A percentile compares a stretch with the other conserved stretches of the same genome.
These are phyloP conservation scores for Trichoderma sp. DNA, from an alignment of 2,329 filamentous ascomycete genomes.

Conservation along the genomic window DNA sequence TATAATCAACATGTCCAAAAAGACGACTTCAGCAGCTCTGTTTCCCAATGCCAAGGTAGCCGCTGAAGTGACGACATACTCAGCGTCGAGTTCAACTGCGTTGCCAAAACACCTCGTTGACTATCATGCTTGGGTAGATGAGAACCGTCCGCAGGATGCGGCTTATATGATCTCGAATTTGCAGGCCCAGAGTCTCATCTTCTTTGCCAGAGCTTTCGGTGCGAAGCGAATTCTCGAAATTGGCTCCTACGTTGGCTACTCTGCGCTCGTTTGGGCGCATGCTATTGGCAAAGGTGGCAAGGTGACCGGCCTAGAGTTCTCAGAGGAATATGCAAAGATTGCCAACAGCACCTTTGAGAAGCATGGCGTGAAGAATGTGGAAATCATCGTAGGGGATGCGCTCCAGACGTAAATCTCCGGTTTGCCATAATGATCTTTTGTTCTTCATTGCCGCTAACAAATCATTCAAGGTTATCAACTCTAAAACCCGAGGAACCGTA, in stretches of 20 bases:
- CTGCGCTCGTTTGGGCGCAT: slow-evolving; percentile 47
- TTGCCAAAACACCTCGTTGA: slow-evolving; percentile 43
- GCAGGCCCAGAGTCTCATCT: slow-evolving; percentile 40
- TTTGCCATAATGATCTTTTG: background rate
- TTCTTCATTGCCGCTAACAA: background rate
- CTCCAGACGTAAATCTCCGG: slow-evolving; percentile 45
- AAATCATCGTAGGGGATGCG: slow-evolving; percentile 50
- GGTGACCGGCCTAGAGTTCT: slow-evolving; percentile 48
- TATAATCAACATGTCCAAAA: slow-evolving; percentile 30
- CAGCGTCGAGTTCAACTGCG: slow-evolving; percentile 41
- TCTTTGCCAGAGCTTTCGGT: slow-evolving; percentile 43
- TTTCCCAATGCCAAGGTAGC: slow-evolving; percentile 46
- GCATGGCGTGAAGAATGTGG: slow-evolving; percentile 46
- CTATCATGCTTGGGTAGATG: slow-evolving; percentile 42
- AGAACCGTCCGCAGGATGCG: slow-evolving; percentile 32
- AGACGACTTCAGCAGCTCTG: slow-evolving; percentile 39
- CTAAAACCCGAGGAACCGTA: slow-evolving; percentile 48
- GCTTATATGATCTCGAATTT: slow-evolving; percentile 44
- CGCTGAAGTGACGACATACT: slow-evolving; percentile 43
- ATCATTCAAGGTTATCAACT: slow-evolving; percentile 37
- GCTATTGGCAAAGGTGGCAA: slow-evolving; percentile 41
- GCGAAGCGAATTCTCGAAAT: slow-evolving; percentile 49
- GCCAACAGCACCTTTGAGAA: slow-evolving; percentile 44
- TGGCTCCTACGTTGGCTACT: slow-evolving; percentile 49
- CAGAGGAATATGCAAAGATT: slow-evolving; percentile 45